Evolutionary conservation across 805 yeast species (phyloP), one percentile per base, ranked within the genome.

Genomic region (Yarrowia bubula): DNA sequence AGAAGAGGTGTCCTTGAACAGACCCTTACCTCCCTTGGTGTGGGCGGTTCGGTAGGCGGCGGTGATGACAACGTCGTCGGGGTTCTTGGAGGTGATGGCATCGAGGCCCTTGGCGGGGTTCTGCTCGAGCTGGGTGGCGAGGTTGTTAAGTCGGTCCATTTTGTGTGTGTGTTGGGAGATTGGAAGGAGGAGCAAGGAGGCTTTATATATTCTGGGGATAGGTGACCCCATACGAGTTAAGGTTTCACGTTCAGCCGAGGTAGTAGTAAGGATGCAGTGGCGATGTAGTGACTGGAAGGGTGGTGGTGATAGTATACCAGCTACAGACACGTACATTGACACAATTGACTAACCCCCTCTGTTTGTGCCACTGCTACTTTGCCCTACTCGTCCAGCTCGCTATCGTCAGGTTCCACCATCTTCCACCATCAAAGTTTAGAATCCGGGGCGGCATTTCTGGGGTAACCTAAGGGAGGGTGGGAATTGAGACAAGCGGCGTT

Each of bases 41-140:
- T 90, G 81, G 35, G 98, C 93, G 3, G 98, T 90, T 79, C 98
- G 85, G 80, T 89, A 87, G 38, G 98, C 97, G 57, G 86, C 87
- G 41, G 91, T 92, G 66, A 93, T 86, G 48, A 93, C 98, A 43
- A 93, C 96, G 75, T 93, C 98, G 70, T 90, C 90, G 4, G 93
- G 87, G 76, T 83, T 81, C 77, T 89, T 87, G 68, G 82, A 80
- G 65, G 76, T 71, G 64, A 83, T 69, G 66, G 75, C 74, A 53
- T 72, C 74, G 50, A 70, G 68, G 60, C 75, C 75, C 15, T 75
- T 71, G 55, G 74, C 69, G 66, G 68, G 67, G 71, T 73, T 75
- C 48, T 73, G 70, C 63, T 70, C 67, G 51, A 75, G 68, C 58
- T 74, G 77, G 22, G 68, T 62, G 53, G 74, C 72, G 63, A 74